phyloP scores from a whole-genome alignment of 768 basidiomycete genomes.

The Lentinula raphanica region DNA sequence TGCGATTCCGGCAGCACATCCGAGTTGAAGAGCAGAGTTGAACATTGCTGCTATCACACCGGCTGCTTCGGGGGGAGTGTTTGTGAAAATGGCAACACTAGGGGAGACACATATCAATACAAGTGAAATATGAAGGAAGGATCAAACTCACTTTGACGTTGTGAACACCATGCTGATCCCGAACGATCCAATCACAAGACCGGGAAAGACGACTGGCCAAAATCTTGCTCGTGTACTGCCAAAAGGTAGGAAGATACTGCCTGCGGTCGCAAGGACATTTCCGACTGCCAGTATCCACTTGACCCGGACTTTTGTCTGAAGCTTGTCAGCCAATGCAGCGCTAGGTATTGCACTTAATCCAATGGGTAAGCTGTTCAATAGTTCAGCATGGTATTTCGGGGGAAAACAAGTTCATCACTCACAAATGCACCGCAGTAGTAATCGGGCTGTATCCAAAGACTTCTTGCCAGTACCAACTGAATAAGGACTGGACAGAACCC shows the following conservation, averaged over 20 bases:
- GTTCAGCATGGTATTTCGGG: background rate
- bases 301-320: constrained; percentile 25
- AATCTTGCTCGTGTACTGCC: constrained; percentile 35
- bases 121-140: background rate
- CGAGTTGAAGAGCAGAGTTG: constrained; percentile 49
- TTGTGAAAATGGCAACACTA: constrained; percentile 48
- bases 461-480: constrained; percentile 34
- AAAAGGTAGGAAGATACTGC: constrained; percentile 37
- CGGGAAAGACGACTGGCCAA: constrained; percentile 45
- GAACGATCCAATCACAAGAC: constrained; percentile 39
- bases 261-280: constrained; percentile 28
- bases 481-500: constrained; percentile 27
- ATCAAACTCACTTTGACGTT: constrained; percentile 41
- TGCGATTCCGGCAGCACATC: constrained; percentile 46
- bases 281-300: constrained; percentile 45
- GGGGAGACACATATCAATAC: background rate
- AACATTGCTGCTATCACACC: constrained; percentile 56
- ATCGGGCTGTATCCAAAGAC: constrained; percentile 36
- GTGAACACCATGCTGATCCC: constrained; percentile 41
- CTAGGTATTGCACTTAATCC: constrained; percentile 31
- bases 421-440: constrained; percentile 35
- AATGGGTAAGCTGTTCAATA: constrained; percentile 32
- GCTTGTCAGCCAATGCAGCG: constrained; percentile 33
- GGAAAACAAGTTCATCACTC: constrained; percentile 7
- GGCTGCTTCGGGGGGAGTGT: constrained; percentile 39